Percentiles rank a stretch among this genome's conserved stretches.
Evolutionary conservation across 2,329 filamentous ascomycete genomes (phyloP).

Genomic region (Exophiala sp.): DNA sequence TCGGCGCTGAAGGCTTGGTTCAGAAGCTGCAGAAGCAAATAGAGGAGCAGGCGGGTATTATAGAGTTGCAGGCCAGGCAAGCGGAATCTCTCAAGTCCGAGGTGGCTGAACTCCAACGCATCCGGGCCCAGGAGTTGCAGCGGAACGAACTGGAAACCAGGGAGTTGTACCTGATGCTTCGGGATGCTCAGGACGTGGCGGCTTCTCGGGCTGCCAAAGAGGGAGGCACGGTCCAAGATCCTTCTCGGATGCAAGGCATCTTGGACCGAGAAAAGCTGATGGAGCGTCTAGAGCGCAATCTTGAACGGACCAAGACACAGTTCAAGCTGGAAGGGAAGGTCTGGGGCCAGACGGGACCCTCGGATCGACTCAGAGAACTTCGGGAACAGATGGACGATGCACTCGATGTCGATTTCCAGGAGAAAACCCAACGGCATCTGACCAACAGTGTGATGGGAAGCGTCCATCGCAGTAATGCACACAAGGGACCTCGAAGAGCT

Average conservation of each 20-base stretch:
- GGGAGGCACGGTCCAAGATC: conserved; percentile 53
- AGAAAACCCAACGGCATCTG: conserved; percentile 57
- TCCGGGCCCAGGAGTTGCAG: conserved; percentile 85
- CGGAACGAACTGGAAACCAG: conserved; percentile 92
- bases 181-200: conserved; percentile 92
- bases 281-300: conserved; percentile 87
- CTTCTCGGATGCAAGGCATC: conserved; percentile 84
- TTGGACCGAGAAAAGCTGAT: conserved; percentile 87
- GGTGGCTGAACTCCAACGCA: conserved; percentile 74
- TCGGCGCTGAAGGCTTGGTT: conserved; percentile 89
- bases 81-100: conserved; percentile 85
- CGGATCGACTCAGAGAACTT: conserved; percentile 82
- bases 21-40: conserved; percentile 87
- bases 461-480: conserved; percentile 53
- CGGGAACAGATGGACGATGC: conserved; percentile 88
- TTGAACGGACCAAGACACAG: conserved; percentile 95
- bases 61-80: conserved; percentile 80
- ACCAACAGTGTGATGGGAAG: conserved; percentile 68
- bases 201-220: conserved; percentile 71
- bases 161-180: conserved; percentile 95
- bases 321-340: conserved; percentile 92
- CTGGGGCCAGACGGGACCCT: conserved; percentile 82
- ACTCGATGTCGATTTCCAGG: conserved; percentile 47
- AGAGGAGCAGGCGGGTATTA: conserved; percentile 86
- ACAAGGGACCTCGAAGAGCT: conserved; percentile 34